Conservation (phyloP, 495 filamentous ascomycete species). For the Penicillium angulare region DNA sequence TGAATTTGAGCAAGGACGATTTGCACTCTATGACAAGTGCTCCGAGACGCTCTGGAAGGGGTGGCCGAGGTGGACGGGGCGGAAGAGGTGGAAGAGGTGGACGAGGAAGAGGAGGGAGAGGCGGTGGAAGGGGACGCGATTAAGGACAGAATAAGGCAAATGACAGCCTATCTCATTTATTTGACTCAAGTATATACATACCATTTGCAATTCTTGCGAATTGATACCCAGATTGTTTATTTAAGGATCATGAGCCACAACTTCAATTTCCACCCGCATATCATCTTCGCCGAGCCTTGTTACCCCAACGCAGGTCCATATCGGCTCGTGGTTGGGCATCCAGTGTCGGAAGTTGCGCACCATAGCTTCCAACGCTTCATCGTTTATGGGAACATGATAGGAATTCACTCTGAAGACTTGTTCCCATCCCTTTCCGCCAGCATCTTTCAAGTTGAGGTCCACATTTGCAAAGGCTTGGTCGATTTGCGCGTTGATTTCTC, state of each 20-base stretch:
- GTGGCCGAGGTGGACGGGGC: constrained; percentile 41
- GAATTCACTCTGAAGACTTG: constrained; percentile 53
- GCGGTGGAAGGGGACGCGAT: constrained; percentile 6
- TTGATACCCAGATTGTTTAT: not conserved
- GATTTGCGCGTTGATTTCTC: constrained; percentile 46
- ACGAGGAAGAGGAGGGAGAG: constrained; percentile 23
- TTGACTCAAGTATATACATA: not conserved
- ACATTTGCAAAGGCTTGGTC: constrained; percentile 57
- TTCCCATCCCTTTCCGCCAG: constrained; percentile 56
- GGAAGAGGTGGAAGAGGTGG: constrained; percentile 26
- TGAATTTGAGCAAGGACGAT: constrained; percentile 77
- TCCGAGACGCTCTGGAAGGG: not conserved
- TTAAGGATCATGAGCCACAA: constrained; percentile 40
- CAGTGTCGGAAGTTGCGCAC: constrained; percentile 47
- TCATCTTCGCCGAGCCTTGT: constrained; percentile 37
- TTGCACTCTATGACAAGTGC: constrained; percentile 57
- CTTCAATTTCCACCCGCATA: constrained; percentile 51
- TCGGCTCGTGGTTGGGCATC: constrained; percentile 48
- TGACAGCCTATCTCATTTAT: not conserved
- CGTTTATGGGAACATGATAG: constrained; percentile 45
- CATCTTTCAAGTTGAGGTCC: constrained; percentile 42
- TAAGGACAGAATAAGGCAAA: not conserved
- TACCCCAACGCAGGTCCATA: constrained; percentile 51
- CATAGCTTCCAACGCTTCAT: constrained; percentile 40
- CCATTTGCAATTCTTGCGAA: constrained; percentile 1